A percentile compares a stretch with the other conserved stretches of the same genome.
Evolutionary conservation across 2,329 filamentous ascomycete species (phyloP).

Genomic region (Cercospora citrullina): DNA sequence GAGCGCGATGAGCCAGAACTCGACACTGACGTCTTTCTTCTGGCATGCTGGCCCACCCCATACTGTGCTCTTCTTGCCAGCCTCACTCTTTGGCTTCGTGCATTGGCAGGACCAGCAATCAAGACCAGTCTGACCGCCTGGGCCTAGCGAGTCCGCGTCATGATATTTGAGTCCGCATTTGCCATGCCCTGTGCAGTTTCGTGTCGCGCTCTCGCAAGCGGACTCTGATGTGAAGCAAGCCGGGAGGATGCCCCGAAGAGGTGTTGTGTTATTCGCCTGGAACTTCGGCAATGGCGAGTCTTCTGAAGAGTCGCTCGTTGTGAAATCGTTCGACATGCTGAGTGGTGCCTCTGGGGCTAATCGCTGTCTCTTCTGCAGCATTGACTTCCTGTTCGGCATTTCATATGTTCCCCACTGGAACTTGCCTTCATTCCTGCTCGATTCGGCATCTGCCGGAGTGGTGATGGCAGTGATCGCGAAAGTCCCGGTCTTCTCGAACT

Average conservation of each 20-base stretch:
- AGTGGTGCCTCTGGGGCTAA: slow-evolving; percentile 27
- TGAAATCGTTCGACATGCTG: slow-evolving; percentile 18
- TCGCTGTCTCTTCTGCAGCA: slow-evolving; percentile 31
- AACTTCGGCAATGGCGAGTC: slow-evolving; percentile 39
- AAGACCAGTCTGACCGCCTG: slow-evolving; percentile 37
- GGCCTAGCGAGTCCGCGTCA: slow-evolving; percentile 42
- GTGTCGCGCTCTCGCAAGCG: slow-evolving; percentile 68
- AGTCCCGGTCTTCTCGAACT: slow-evolving; percentile 18
- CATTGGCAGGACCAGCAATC: slow-evolving; percentile 81
- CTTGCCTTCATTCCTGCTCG: slow-evolving; percentile 22
- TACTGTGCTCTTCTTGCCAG: slow-evolving; percentile 62
- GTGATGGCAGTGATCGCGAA: slow-evolving; percentile 32
- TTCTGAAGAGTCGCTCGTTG: slow-evolving; percentile 33
- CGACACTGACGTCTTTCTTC: slow-evolving; percentile 84
- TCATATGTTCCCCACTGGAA: slow-evolving; percentile 38
- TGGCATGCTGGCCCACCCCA: slow-evolving; percentile 88
- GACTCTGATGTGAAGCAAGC: slow-evolving; percentile 72
- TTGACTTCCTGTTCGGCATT: slow-evolving; percentile 29
- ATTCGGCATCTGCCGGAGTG: slow-evolving; percentile 21
- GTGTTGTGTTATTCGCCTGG: slow-evolving; percentile 38
- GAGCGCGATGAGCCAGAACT: slow-evolving; percentile 82
- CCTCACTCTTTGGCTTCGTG: slow-evolving; percentile 56
- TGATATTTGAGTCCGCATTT: slow-evolving; percentile 68
- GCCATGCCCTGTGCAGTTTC: slow-evolving; percentile 81
- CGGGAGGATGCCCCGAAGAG: slow-evolving; percentile 59